Conservation (phyloP, 805 yeast genomes). For the Myxozyma mucilagina region DNA sequence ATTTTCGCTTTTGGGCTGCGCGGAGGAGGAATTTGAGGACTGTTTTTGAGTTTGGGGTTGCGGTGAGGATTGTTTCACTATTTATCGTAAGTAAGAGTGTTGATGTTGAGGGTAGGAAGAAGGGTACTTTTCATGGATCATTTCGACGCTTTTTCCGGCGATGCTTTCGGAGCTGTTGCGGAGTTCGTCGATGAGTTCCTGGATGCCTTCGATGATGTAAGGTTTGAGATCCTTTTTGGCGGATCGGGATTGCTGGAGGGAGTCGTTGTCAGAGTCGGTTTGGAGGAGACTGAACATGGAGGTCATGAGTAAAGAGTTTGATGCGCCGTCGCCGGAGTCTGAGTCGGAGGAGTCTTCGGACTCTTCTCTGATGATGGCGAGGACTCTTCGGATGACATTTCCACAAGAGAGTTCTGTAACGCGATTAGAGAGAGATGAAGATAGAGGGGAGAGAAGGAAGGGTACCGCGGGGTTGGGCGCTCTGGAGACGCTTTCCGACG, state of each 20-base stretch:
- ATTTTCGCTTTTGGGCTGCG: slow-evolving; percentile 85
- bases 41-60: slow-evolving; percentile 92
- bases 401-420: slow-evolving; percentile 73
- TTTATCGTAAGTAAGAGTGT: neutral
- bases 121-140: slow-evolving; percentile 81
- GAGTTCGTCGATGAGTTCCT: slow-evolving; percentile 89
- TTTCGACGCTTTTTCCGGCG: slow-evolving; percentile 85
- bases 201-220: slow-evolving; percentile 85
- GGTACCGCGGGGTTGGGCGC: slow-evolving; percentile 72
- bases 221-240: slow-evolving; percentile 66
- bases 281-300: slow-evolving; percentile 81
- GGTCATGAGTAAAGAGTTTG: slow-evolving; percentile 58
- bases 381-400: slow-evolving; percentile 83
- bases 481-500: slow-evolving; percentile 64
- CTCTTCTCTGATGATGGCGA: slow-evolving; percentile 86
- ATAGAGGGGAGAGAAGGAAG: neutral
- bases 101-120: neutral
- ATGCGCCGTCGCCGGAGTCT: slow-evolving; percentile 20
- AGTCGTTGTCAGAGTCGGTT: slow-evolving; percentile 36
- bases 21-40: slow-evolving; percentile 82
- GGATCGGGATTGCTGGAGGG: slow-evolving; percentile 41
- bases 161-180: slow-evolving; percentile 86
- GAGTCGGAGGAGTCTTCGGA: slow-evolving; percentile 51
- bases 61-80: slow-evolving; percentile 59
- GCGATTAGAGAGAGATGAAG: neutral